Evolutionary conservation across 192 early-diverging fungal genomes (phyloP).

Genomic region (Linnemannia schmuckeri): DNA sequence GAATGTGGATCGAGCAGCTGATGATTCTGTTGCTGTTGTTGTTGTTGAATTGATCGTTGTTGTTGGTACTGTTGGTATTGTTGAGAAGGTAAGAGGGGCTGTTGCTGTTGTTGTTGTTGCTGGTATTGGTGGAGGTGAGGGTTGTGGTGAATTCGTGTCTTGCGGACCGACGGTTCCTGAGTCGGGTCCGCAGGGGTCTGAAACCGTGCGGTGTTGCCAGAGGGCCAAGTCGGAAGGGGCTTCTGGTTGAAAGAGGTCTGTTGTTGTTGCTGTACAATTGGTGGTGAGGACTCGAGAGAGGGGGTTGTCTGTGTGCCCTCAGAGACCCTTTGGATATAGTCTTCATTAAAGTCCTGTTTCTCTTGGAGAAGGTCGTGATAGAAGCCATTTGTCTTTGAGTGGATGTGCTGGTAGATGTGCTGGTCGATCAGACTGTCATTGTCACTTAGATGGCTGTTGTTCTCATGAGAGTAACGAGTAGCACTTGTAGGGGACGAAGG

Average conservation of each 20-base stretch:
- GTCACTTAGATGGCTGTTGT: background rate
- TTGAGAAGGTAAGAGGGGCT: background rate
- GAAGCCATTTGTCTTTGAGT: constrained; percentile 15
- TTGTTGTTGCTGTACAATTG: constrained; percentile 9
- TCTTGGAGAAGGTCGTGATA: constrained; percentile 18
- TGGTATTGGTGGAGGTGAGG: background rate
- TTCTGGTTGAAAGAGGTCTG: background rate
- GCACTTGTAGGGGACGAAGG: background rate
- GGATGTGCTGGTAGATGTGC: background rate
- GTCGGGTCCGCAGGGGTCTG: constrained; percentile 8
- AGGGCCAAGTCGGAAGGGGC: constrained; percentile 25
- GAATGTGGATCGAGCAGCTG: constrained; percentile 19
- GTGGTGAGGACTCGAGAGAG: background rate
- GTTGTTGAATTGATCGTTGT: constrained; percentile 9
- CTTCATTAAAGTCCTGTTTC: background rate
- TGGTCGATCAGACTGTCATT: background rate
- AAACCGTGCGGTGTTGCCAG: constrained; percentile 27
- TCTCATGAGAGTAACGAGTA: background rate
- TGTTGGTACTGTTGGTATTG: background rate
- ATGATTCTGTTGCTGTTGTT: background rate
- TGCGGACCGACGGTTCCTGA: constrained; percentile 8
- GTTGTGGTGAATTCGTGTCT: background rate
- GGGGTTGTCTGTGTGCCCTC: constrained; percentile 30
- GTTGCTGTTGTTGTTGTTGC: constrained; percentile 22
- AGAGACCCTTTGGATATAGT: constrained; percentile 18